phyloP scores from a whole-genome alignment of 2,329 filamentous ascomycete genomes.

The Cladosporium sp. region DNA sequence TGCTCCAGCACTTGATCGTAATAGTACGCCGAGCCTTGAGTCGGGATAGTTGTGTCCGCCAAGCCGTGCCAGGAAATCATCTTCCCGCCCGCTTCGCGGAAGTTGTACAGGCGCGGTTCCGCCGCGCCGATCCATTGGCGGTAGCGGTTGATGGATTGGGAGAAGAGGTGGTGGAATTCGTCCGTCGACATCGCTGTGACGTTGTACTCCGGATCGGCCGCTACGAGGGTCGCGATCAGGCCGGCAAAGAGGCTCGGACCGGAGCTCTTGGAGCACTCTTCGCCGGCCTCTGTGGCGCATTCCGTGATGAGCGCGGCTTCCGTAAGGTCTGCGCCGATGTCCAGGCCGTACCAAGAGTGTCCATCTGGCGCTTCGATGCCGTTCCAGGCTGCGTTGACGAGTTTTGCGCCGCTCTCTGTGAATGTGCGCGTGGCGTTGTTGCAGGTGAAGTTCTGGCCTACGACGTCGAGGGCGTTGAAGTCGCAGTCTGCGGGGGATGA shows the following conservation, averaged over 20 bases:
- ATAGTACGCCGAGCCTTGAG: slow-evolving; percentile 32
- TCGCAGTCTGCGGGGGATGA: too few relatives aligned
- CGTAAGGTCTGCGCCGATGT: not conserved
- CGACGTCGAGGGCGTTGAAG: slow-evolving; percentile 29
- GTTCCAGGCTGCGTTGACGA: slow-evolving; percentile 31
- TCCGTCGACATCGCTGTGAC: slow-evolving; percentile 28
- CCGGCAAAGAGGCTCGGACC: slow-evolving; percentile 28
- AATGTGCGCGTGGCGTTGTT: slow-evolving; percentile 22
- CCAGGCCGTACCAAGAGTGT: not conserved
- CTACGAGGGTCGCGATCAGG: not conserved
- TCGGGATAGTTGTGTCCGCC: slow-evolving; percentile 18
- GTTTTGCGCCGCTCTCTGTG: slow-evolving; percentile 26
- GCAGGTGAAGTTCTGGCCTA: slow-evolving; percentile 27
- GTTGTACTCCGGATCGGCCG: not conserved
- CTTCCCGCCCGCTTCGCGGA: slow-evolving; percentile 36
- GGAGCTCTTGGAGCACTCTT: not conserved
- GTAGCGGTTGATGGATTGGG: slow-evolving; percentile 25
- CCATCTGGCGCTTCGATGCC: slow-evolving; percentile 23
- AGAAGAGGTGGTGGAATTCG: slow-evolving; percentile 20
- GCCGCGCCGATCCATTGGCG: slow-evolving; percentile 31
- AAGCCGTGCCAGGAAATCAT: slow-evolving; percentile 42
- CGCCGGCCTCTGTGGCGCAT: slow-evolving; percentile 17
- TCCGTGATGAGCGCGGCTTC: not conserved
- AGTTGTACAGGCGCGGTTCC: slow-evolving; percentile 35
- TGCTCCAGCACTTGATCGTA: slow-evolving; percentile 30